Conservation (phyloP, 1,284 basidiomycete genomes). For the Ceratobasidium sp. region DNA sequence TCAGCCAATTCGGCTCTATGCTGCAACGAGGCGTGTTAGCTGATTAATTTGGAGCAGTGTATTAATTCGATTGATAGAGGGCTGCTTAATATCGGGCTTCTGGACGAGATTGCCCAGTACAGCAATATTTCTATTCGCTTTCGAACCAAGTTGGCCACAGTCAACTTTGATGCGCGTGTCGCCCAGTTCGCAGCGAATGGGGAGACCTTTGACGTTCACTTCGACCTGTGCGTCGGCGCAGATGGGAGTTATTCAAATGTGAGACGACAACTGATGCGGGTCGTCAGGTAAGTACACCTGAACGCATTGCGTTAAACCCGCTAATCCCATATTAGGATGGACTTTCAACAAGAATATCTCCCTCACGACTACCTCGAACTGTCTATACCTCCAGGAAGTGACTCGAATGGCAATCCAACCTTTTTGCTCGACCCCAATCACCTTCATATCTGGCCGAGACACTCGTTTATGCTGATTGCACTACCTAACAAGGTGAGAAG, state of each 20-base stretch:
- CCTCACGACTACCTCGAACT: conserved; percentile 96
- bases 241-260: conserved; percentile 91
- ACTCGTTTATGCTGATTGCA: conserved; percentile 98
- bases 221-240: conserved; percentile 88
- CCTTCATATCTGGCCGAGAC: conserved; percentile 98
- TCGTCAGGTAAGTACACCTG: conserved; percentile 72
- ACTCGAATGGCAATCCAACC: conserved; percentile 65
- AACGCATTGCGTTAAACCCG: conserved; percentile 48
- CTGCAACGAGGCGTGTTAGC: neutral
- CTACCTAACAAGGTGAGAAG: conserved; percentile 88
- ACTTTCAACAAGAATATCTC: conserved; percentile 94
- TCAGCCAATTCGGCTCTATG: conserved; percentile 54
- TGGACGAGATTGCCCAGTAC: conserved; percentile 72
- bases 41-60: conserved; percentile 62
- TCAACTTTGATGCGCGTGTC: conserved; percentile 76
- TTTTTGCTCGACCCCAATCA: conserved; percentile 94
- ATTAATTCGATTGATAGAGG: conserved; percentile 94
- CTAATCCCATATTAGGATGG: conserved; percentile 70
- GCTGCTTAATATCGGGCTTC: conserved; percentile 86
- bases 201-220: conserved; percentile 62
- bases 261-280: conserved; percentile 88
- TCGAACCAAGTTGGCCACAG: conserved; percentile 77
- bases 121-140: conserved; percentile 79
- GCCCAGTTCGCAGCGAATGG: conserved; percentile 56
- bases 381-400: conserved; percentile 86